Evolutionary conservation across 2,329 filamentous ascomycete genomes (phyloP), one percentile per base, ranked within the genome.

Genomic region (Claviceps spartinae): DNA sequence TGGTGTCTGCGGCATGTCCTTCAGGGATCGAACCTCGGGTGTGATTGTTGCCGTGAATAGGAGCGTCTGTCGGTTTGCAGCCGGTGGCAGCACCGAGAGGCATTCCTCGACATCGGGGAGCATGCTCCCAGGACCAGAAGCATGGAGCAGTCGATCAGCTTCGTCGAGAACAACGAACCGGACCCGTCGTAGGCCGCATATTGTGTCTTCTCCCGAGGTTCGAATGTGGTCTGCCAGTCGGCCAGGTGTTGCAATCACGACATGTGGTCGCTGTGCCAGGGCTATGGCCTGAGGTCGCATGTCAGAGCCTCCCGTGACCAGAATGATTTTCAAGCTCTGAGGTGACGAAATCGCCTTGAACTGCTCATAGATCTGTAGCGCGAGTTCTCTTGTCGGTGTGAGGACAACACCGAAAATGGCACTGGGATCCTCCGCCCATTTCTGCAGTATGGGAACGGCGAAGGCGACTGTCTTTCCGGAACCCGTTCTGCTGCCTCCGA

Each of bases 381-480:
- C 93, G 54, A 98, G 79, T 71, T 98, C 93, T 61, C 85, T 79
- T 6, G 88, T 95, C 20, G 89, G 90, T 8, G 93, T 98, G 62
- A 98, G 71, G 14, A 98, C 80, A 5, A 98, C 72, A 2, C 82
- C 91, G 67, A 88, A 98, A 60, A 97, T 91, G 44, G 88, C 93
- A 54, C 85, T 84, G 1, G 93, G 93, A 70, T 98, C 90, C 63
- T 89, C 79, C 2, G 91, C 82, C 89, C 90, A 97, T 67, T 85
- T 85, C 65, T 97, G 91, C 56, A 98, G 72, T 54, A 98, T 95
- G 0, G 93, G 93, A 9, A 90, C 88, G 1, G 91, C 87, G 67
- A 98, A 98, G 1, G 93, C 90, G 44, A 97, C 83, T 3, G 93
- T 98, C 72, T 98, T 98, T 69, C 93, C 93, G 13, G 91, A 96